Conservation (phyloP, 441 rosid genomes). For the Croton laevigatus region DNA sequence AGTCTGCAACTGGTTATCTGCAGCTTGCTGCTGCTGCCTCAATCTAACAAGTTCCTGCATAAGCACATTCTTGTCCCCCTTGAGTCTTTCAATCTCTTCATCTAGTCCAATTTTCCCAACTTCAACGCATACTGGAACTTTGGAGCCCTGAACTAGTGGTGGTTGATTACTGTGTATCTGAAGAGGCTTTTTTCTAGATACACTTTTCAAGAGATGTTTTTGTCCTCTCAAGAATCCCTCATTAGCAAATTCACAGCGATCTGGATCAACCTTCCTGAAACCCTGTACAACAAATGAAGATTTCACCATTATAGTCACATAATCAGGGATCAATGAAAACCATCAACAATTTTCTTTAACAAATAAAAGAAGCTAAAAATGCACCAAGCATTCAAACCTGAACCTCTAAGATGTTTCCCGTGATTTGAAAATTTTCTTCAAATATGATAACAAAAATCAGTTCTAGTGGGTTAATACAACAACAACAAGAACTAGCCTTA, state of each 20-base stretch:
- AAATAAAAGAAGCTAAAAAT: background rate
- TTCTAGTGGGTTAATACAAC: too few species aligned
- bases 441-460: too few species aligned
- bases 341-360: background rate
- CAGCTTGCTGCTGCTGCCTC: slow-evolving; percentile 61
- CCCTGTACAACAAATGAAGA: slow-evolving; percentile 46
- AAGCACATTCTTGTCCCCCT: slow-evolving; percentile 58
- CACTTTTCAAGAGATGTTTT: slow-evolving; percentile 58
- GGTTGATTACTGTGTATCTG: slow-evolving; percentile 44
- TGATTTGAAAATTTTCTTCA: background rate
- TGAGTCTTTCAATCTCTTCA: slow-evolving; percentile 75
- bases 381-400: background rate
- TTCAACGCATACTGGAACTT: slow-evolving; percentile 48
- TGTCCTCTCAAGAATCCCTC: slow-evolving; percentile 70
- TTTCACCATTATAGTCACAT: background rate
- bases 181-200: slow-evolving; percentile 56
- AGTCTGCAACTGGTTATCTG: slow-evolving; percentile 56
- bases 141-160: slow-evolving; percentile 38
- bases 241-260: slow-evolving; percentile 80
- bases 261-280: slow-evolving; percentile 72
- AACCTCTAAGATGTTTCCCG: background rate
- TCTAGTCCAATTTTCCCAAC: slow-evolving; percentile 73
- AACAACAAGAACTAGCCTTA: too few species aligned
- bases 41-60: slow-evolving; percentile 69
- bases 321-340: background rate